Evolutionary conservation across 306 rosid genomes (phyloP), one percentile per base, ranked within the genome.

Genomic region (Begonia masoniana): DNA sequence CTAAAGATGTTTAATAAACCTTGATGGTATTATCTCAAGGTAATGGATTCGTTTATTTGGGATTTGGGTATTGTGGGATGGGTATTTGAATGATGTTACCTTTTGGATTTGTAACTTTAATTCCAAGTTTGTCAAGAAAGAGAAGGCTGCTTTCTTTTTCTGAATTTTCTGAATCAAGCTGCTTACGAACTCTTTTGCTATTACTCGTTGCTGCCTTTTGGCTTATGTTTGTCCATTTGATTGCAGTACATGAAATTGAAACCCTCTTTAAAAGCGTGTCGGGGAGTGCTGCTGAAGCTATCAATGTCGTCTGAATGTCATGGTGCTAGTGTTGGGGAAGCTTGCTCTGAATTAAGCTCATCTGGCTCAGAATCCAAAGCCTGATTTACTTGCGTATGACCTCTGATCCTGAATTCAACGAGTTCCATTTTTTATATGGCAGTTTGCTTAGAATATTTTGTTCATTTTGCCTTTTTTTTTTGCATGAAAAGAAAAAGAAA

Each of bases 311-410:
- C 80, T 50, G 93, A 79, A 64, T 86, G 92, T 71, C 71, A 54
- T 59, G 79, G 69, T 10, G 58, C 77, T 65, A 79, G 76, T 77
- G 55, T 74, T 69, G 76, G 57, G 63, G 88, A 75, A 73, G 80
- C 80, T 61, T 59, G 69, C 59, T 74, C 93, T 70, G 89, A 70
- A 63, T 59, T 69, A 64, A 89, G 80, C 68, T 70, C 39, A 7
- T 7, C 93, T 58, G 83, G 76, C 76, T 60, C 87, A 45, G 77
- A 93, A 74, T 83, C 97, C 48, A 85, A 78, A 60, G 85, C 85
- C 67, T 85, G 84, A 83, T 65, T 57, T 65, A 57, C 57, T 57
- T 71, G 39, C 39, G 8, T 31, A 31, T 31, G 64, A 62, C 24
- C 54, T 66, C 39, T 31, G 39, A 31, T 31, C 54, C 71, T 68